Evolutionary conservation across 2,329 filamentous ascomycete genomes (phyloP), one percentile per base, ranked within the genome.

Genomic region (Fusarium succisae): DNA sequence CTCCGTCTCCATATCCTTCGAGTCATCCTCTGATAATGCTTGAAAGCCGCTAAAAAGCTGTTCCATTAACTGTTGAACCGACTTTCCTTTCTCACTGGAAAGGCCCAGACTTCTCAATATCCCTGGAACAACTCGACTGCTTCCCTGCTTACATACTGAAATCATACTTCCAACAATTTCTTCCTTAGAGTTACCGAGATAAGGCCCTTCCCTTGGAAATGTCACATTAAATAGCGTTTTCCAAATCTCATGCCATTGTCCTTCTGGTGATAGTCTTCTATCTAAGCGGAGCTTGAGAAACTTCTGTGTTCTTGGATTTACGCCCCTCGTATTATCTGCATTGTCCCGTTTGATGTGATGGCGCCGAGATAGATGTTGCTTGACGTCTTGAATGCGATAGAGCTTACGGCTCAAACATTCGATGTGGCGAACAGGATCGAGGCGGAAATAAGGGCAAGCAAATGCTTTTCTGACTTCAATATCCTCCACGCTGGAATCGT

Each of bases 391-490:
- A 1, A 60, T 41, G 1, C 57, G 57, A 6, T 54, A 38, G 1
- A 60, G 28, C 26, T 18, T 60, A 3, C 57, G 45, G 17, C 37
- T 60, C 26, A 60, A 22, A 3, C 57, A 60, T 17, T 60, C 57
- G 8, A 60, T 60, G 7, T 60, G 37, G 2, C 35, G 26, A 4
- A 54, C 28, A 1, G 57, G 37, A 20, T 60, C 57, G 1, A n/a
- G n/a, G 0, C 57, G 20, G 57, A 39, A 32, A n/a, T 60, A 60
- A 0, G 45, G 57, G 4, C 45, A 60, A 3, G 45, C 57, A 7
- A 54, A 60, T 0, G 26, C 18, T 7, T 24, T 39, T 13, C n/a
- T 32, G 1, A 6, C 8, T 8, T 26, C 26, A 5, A 18, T 17
- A 0, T 30, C 35, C n/a, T 24, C 26, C 17, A 20, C 9, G 5